phyloP scores from a whole-genome alignment of 768 basidiomycete species.

The Tulasnella sp. region DNA sequence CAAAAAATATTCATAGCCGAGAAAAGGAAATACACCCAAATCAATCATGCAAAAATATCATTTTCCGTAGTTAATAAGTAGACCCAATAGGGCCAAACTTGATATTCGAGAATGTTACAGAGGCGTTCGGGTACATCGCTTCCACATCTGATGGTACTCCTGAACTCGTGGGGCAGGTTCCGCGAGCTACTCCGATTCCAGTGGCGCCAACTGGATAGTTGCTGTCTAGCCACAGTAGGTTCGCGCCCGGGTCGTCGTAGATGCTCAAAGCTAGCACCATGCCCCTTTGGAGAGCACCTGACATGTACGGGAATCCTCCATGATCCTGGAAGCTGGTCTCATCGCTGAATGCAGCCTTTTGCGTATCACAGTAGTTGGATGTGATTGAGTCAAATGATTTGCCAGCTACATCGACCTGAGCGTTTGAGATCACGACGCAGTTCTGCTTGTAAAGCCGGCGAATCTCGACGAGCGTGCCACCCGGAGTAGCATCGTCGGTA shows the following conservation, averaged over 20 bases:
- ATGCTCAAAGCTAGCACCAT: neutral
- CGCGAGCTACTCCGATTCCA: too few relatives aligned
- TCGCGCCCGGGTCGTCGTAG: neutral
- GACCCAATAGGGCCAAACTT: neutral
- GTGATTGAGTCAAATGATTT: conserved; percentile 43
- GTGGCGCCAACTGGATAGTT: too few relatives aligned
- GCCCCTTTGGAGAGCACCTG: neutral
- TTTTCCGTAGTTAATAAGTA: neutral
- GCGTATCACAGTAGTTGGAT: conserved; percentile 45
- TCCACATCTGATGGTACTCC: too few relatives aligned
- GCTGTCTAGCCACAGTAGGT: too few relatives aligned
- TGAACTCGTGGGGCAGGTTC: too few relatives aligned
- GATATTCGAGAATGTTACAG: too few relatives aligned
- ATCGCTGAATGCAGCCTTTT: conserved; percentile 46
- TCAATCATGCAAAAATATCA: too few relatives aligned
- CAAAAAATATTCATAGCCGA: too few relatives aligned
- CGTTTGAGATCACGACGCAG: neutral
- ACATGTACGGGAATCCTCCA: conserved; percentile 42
- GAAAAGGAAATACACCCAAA: too few relatives aligned
- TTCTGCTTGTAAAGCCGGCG: neutral
- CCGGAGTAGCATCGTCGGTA: neutral
- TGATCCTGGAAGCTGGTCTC: conserved; percentile 41
- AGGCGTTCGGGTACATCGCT: too few relatives aligned
- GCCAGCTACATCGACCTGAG: neutral
- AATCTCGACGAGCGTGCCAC: conserved; percentile 8